These are phyloP conservation scores for Echium plantagineum DNA, from an alignment of 257 asterid genomes.

Conservation along the genomic window DNA sequence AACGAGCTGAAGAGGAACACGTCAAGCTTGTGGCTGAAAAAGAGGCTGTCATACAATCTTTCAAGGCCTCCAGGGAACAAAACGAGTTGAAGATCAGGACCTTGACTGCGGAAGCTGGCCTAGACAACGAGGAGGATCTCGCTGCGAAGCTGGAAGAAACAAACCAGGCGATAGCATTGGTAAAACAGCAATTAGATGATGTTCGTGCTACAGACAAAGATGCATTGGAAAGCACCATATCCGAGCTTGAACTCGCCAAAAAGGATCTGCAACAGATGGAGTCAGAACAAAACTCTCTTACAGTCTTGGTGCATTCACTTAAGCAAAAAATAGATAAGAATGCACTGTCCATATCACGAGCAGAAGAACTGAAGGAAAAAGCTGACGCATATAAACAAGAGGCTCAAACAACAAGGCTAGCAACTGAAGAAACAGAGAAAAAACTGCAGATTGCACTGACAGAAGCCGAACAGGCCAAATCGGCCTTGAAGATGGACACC, in stretches of 20 bases:
- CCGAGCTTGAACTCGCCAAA: constrained; percentile 38
- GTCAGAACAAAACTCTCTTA: constrained; percentile 30
- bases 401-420: constrained; percentile 29
- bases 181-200: constrained; percentile 40
- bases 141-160: constrained; percentile 54
- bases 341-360: constrained; percentile 23
- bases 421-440: constrained; percentile 36
- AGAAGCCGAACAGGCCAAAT: constrained; percentile 47
- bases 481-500: constrained; percentile 15
- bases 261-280: constrained; percentile 25
- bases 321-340: constrained; percentile 37
- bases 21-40: constrained; percentile 30
- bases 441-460: constrained; percentile 29
- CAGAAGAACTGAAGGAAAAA: constrained; percentile 25
- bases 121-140: constrained; percentile 19
- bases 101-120: constrained; percentile 29
- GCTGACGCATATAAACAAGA: constrained; percentile 30
- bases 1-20: constrained; percentile 41
- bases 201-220: constrained; percentile 32
- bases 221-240: constrained; percentile 13
- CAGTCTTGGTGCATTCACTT: constrained; percentile 17
- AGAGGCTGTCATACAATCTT: constrained; percentile 27
- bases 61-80: constrained; percentile 28
- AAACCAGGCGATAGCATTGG: constrained; percentile 31
- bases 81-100: constrained; percentile 25